phyloP scores from a whole-genome alignment of 768 basidiomycete genomes.

The Xerocomellus dryophilus region DNA sequence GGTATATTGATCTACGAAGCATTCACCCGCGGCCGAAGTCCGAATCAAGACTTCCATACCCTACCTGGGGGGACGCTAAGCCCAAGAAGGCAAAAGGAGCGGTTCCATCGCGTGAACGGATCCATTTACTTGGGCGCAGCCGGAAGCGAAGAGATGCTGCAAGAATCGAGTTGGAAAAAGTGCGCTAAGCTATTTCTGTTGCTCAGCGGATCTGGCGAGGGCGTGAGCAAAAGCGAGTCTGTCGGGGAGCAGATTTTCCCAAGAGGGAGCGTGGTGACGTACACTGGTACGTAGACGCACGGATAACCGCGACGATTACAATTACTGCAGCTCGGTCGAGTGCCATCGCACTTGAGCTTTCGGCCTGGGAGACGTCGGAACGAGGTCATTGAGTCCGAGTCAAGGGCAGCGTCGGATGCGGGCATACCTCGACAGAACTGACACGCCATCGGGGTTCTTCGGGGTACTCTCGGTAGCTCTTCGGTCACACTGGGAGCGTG shows the following conservation, averaged over 20 bases:
- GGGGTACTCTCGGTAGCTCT: conserved; percentile 32
- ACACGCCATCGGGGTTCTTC: conserved; percentile 68
- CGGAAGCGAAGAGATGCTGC: conserved; percentile 22
- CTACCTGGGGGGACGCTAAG: not conserved
- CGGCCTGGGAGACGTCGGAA: conserved; percentile 42
- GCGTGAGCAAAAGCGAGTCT: conserved; percentile 8
- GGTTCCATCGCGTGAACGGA: conserved; percentile 22
- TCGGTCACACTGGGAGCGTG: conserved; percentile 6
- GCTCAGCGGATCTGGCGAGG: conserved; percentile 24
- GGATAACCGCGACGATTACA: conserved; percentile 58
- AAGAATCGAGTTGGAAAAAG: conserved; percentile 8
- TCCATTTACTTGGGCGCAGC: conserved; percentile 14
- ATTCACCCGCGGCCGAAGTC: conserved; percentile 7
- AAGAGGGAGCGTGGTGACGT: conserved; percentile 30
- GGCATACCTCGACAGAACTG: conserved; percentile 63
- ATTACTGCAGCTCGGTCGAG: conserved; percentile 60
- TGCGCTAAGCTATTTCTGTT: conserved; percentile 29
- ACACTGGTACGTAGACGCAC: conserved; percentile 67
- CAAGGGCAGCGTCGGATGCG: not conserved
- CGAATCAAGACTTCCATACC: conserved; percentile 6
- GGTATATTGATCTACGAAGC: conserved; percentile 20
- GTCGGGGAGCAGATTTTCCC: conserved; percentile 4
- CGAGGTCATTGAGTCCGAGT: not conserved
- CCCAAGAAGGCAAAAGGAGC: conserved; percentile 12
- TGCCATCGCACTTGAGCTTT: conserved; percentile 72